Percentiles rank a stretch among this genome's conserved stretches.
phyloP scores from a whole-genome alignment of 495 filamentous ascomycete genomes.

The Daldinia concentrica region DNA sequence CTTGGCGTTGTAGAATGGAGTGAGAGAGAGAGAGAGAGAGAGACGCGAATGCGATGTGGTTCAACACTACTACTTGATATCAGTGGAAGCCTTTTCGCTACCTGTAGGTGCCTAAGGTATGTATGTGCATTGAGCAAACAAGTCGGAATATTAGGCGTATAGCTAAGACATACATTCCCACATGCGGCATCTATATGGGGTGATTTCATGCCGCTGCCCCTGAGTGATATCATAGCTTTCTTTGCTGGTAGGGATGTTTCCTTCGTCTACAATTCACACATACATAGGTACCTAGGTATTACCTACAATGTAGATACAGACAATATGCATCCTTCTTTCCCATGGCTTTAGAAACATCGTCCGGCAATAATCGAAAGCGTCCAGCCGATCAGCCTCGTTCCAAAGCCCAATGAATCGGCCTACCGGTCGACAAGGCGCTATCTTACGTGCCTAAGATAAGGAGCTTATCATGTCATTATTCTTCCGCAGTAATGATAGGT shows the following conservation, averaged over 20 bases:
- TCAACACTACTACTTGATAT: no score
- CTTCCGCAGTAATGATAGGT: background rate
- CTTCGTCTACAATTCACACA: background rate
- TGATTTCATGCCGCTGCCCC: background rate
- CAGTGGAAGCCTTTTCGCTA: no score
- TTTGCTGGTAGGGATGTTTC: no score
- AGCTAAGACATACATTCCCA: background rate
- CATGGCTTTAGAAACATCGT: background rate
- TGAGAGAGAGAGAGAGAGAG: no score
- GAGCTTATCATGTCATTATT: background rate
- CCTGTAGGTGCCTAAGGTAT: background rate
- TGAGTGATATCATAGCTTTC: background rate
- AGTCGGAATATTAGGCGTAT: background rate
- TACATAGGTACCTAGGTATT: no score
- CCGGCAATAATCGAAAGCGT: background rate
- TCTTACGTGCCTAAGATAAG: conserved; percentile 29
- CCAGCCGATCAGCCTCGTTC: background rate
- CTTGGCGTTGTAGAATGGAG: background rate
- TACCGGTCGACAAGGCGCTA: background rate
- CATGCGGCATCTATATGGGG: background rate
- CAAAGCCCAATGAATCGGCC: background rate
- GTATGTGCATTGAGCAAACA: background rate
- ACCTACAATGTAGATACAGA: no score
- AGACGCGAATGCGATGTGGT: no score
- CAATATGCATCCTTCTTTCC: no score